phyloP scores from a whole-genome alignment of 176 grass and related monocot genomes.

The Lolium rigidum region DNA sequence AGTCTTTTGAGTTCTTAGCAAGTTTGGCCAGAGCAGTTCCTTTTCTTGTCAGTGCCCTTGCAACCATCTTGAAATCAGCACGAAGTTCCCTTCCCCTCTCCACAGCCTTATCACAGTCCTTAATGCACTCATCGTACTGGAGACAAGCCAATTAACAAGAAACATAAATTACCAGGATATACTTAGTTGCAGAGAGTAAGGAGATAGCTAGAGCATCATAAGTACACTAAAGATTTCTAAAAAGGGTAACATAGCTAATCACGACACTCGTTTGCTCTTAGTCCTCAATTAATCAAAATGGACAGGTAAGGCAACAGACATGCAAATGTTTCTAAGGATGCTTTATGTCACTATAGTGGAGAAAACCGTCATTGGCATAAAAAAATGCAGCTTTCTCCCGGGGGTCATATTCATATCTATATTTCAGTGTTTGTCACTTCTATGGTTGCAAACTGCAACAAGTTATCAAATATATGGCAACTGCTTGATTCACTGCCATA shows the following conservation, averaged over 20 bases:
- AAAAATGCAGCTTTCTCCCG: not conserved
- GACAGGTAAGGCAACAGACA: not conserved
- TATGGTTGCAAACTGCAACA: not conserved
- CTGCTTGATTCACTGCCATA: not conserved
- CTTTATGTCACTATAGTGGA: not conserved
- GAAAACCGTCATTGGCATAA: not conserved
- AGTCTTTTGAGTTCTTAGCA: constrained; percentile 86
- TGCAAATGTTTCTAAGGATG: constrained; percentile 3
- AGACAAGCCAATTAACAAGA: constrained; percentile 22
- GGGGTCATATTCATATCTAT: not conserved
- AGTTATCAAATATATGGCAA: not conserved
- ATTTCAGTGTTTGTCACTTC: not conserved
- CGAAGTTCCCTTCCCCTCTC: constrained; percentile 96
- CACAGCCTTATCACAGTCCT: constrained; percentile 95
- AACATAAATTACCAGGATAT: not conserved
- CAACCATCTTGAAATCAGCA: constrained; percentile 95
- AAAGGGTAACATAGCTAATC: not conserved
- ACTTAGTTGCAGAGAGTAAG: not conserved
- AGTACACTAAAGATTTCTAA: not conserved
- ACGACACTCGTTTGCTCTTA: not conserved
- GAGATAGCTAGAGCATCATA: not conserved
- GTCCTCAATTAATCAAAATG: not conserved
- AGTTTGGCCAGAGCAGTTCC: constrained; percentile 90
- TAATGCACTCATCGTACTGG: constrained; percentile 93
- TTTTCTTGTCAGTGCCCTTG: constrained; percentile 98